Percentiles rank a stretch among this genome's conserved stretches.
These are phyloP conservation scores for Aspergillus sojae DNA, from an alignment of 2,329 filamentous ascomycete genomes.

Conservation along the genomic window DNA sequence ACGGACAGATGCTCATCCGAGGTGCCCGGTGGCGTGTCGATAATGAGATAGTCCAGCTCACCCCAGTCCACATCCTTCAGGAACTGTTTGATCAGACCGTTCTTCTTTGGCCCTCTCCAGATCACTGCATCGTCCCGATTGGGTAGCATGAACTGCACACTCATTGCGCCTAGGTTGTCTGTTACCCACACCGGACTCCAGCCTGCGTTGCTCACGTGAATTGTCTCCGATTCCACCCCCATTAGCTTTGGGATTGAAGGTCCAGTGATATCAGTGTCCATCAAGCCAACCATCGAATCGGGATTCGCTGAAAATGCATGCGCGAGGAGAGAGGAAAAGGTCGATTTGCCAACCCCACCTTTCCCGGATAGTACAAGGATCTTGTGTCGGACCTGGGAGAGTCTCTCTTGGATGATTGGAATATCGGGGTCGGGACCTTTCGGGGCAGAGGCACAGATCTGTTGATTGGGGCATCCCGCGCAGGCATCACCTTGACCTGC, in stretches of 20 bases:
- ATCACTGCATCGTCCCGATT: constrained; percentile 93
- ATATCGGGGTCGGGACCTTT: constrained; percentile 97
- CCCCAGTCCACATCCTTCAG: constrained; percentile 98
- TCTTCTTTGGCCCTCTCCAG: constrained; percentile 98
- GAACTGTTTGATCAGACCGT: constrained; percentile 96
- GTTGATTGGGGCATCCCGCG: constrained; percentile 92
- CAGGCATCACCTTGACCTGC: constrained; percentile 76
- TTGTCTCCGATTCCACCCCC: constrained; percentile 90
- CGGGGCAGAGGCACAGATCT: constrained; percentile 89
- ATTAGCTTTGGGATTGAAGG: constrained; percentile 99
- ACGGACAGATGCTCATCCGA: constrained; percentile 94
- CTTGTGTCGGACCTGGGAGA: constrained; percentile 84
- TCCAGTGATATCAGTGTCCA: constrained; percentile 98
- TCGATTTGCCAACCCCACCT: constrained; percentile 95
- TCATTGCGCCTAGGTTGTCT: constrained; percentile 95
- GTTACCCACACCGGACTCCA: constrained; percentile 96
- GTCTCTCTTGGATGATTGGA: constrained; percentile 79
- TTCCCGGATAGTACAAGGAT: constrained; percentile 92
- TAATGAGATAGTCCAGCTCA: constrained; percentile 86
- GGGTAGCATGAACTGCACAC: constrained; percentile 96
- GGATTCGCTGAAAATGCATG: constrained; percentile 86
- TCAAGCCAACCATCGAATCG: constrained; percentile 80
- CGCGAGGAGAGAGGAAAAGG: constrained; percentile 83
- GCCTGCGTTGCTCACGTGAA: constrained; percentile 83
- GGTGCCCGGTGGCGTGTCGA: constrained; percentile 94